Percentiles rank a stretch among this genome's conserved stretches.
phyloP scores from a whole-genome alignment of 495 filamentous ascomycete species.

The Aspergillus ostianus region DNA sequence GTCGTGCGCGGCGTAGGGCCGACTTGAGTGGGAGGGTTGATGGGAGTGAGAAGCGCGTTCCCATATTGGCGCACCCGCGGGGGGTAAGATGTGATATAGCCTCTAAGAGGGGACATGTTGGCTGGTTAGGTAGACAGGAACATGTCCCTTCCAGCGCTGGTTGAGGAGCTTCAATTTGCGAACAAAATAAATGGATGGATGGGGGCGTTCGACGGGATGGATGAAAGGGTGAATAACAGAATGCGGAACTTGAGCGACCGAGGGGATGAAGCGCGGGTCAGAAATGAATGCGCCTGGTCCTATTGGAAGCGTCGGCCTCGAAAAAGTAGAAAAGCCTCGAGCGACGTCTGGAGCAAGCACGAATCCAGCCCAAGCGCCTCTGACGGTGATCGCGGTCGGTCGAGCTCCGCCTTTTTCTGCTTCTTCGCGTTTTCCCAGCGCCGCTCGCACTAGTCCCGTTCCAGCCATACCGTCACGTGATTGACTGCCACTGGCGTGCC shows the following conservation, averaged over 20 bases:
- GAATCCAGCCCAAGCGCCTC: slow-evolving; percentile 12
- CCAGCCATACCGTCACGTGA: neutral
- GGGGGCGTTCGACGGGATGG: neutral
- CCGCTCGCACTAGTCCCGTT: slow-evolving; percentile 30
- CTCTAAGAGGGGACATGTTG: slow-evolving; percentile 70
- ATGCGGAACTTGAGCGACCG: neutral
- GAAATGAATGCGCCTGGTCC: neutral
- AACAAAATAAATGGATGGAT: slow-evolving; percentile 4
- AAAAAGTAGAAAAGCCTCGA: neutral
- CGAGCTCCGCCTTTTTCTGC: slow-evolving; percentile 31
- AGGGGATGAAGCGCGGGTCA: neutral
- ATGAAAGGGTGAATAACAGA: neutral
- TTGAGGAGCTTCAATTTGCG: slow-evolving; percentile 11
- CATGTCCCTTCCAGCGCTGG: slow-evolving; percentile 40
- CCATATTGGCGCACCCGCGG: slow-evolving; percentile 87
- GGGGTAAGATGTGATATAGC: slow-evolving; percentile 87
- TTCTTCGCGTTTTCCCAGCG: slow-evolving; percentile 40
- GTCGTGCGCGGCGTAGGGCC: slow-evolving; percentile 79
- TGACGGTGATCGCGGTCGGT: slow-evolving; percentile 22
- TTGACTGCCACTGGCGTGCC: too few species aligned
- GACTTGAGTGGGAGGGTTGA: slow-evolving; percentile 66
- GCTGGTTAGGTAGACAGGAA: slow-evolving; percentile 35
- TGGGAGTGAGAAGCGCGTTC: slow-evolving; percentile 88
- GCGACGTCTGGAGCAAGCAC: neutral
- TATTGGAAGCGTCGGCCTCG: slow-evolving; percentile 1